Evolutionary conservation across 176 grass and related monocot genomes (phyloP), one percentile per base, ranked within the genome.

Genomic region (Lolium multiflorum): DNA sequence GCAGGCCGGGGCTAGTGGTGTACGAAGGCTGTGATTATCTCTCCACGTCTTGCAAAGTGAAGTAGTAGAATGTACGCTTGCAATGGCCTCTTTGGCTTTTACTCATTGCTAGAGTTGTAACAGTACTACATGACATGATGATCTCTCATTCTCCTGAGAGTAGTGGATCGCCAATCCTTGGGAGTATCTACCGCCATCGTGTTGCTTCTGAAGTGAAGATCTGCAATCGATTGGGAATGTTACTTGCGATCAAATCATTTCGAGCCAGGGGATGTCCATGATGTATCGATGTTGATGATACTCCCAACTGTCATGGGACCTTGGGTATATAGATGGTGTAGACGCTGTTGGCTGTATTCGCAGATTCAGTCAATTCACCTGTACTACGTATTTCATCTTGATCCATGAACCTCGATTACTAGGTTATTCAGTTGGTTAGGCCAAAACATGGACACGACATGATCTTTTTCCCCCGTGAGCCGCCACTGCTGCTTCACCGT

Each of bases 1-100:
- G 74, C 7, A 84, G 85, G 46, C 41, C 92, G 4, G 94, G 94
- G 49, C 86, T 94, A 24, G 89, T 90, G 76, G 76, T 87, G 82
- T 94, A 96, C 78, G 63, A 93, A 76, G 94, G 85, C 50, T 99
- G 97, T 58, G 92, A 89, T 54, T 81, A 87, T 76, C 55, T 93
- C 59, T 91, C 97, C 46, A 82, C 54, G 48, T 88, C 90, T 18
- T 99, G 97, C 88, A 83, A 76, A 84, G 92, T 94, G 65, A 91
- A 80, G 41, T 43, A 80, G 65, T 89, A 74, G 74, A 50, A 70
- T 43, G 64, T 54, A 61, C 71, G 15, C n/a, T 7, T 44, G 48
- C 38, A 65, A 17, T 49, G 20, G 39, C 83, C 39, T 48, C 2
- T 39, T 28, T 28, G 18, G 7, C 50, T 28, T 74, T 73, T 26